A percentile compares a stretch with the other conserved stretches of the same genome.
Evolutionary conservation across 108 stramenopile genomes (phyloP).

Genomic region (Skeletonema tropicum): DNA sequence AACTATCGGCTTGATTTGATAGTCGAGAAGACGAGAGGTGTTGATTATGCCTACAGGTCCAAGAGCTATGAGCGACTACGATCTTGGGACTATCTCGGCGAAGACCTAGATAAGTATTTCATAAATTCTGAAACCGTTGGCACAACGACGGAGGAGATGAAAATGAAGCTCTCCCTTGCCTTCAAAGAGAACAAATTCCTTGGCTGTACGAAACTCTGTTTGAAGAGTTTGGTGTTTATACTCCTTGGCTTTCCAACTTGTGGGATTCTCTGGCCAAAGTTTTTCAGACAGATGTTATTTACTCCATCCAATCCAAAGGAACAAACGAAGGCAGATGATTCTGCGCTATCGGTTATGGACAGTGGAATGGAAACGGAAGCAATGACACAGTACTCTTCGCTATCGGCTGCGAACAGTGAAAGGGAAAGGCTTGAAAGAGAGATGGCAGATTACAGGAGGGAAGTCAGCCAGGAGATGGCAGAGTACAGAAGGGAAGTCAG

Average conservation of each 20-base stretch:
- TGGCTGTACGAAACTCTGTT: neutral
- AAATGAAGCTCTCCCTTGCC: neutral
- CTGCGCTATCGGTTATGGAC: neutral
- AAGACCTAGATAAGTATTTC: neutral
- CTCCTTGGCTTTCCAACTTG: conserved; percentile 1
- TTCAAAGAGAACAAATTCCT: neutral
- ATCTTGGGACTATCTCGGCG: neutral
- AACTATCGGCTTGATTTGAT: conserved; percentile 8
- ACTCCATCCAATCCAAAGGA: conserved; percentile 6
- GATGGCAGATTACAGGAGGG: neutral
- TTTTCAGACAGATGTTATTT: conserved; percentile 10
- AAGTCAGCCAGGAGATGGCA: neutral
- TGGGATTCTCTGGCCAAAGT: conserved; percentile 2
- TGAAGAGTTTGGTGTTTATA: neutral
- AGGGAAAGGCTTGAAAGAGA: neutral
- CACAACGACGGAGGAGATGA: neutral
- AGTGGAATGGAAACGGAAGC: neutral
- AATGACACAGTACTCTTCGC: neutral
- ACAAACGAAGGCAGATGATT: neutral
- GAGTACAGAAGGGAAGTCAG: conserved; percentile 1
- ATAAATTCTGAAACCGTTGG: neutral
- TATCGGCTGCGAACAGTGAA: neutral
- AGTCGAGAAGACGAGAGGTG: conserved; percentile 9
- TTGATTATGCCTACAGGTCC: neutral
- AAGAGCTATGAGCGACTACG: neutral